Base-by-base conservation (phyloP, 2,329 filamentous ascomycete genomes). In the Leptographium procerum region DNA sequence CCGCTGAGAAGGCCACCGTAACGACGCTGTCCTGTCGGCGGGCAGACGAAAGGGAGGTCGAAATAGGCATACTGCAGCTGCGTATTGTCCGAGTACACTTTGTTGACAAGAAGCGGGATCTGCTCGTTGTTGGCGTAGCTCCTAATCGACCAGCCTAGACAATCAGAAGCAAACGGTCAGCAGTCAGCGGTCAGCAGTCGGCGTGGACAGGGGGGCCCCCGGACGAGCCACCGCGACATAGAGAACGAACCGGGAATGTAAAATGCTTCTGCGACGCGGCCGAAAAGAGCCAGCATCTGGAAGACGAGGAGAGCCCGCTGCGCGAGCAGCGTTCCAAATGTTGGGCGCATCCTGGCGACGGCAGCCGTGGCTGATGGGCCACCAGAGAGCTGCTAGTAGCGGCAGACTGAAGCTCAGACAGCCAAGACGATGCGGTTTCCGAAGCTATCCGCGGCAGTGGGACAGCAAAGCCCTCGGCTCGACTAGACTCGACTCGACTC, bases 1-100 rank as follows among this genome's bases (percentile, higher is more conserved):
- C 89, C 88, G 63, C 86, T 88, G 57, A 89, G 80, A 59, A 91
- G 79, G 22, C 84, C 82, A 43, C 85, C 86, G 56, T 80, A 77
- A 64, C 83, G 82, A 62, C 76, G 78, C 61, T 82, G 78, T 55
- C 88, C 88, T 10, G 84, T 88, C 1, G 88, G 87, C 13, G 88
- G 87, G 67, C 89, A 95, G 57, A 92, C 87, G 69, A 95, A 95
- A 9, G 90, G 89, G 1, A 95, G 83, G 65, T 94, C 88, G 69
- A 87, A 88, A 75, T 92, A 95, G 64, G 89, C 89, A 81, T 91
- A 95, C 70, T 95, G 89, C n/a, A 95, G 76, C 69, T 94, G 87
- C 9, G 88, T 94, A 66, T 88, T 85, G 72, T 95, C 90, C 58
- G 89, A 95, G 72, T 91, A 95, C 66, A 91, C 85, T 71, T 95